Conservation (phyloP, 73 alveolate genomes). For the Tetrahymena thermophila region DNA sequence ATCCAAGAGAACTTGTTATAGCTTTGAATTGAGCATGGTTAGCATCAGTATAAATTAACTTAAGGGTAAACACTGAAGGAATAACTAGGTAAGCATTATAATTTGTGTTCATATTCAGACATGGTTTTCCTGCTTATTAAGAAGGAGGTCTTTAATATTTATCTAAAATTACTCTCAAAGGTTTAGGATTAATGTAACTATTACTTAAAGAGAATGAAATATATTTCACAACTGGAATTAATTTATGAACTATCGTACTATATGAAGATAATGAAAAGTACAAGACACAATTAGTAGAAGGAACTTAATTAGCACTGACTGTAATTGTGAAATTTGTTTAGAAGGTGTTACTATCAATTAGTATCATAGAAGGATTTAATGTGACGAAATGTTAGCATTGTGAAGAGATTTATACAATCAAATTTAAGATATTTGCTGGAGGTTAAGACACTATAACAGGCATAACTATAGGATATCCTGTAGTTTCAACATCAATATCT, state of each 20-base stretch:
- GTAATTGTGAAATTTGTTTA: neutral
- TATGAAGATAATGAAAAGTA: neutral
- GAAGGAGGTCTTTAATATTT: neutral
- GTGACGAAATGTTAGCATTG: neutral
- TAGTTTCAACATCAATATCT: neutral
- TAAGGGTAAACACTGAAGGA: neutral
- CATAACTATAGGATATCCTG: neutral
- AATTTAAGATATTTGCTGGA: neutral
- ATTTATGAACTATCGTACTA: neutral
- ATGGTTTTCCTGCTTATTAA: neutral
- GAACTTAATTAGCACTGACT: neutral
- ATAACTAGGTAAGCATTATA: neutral
- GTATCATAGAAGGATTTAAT: neutral
- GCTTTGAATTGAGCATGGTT: neutral
- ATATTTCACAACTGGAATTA: neutral
- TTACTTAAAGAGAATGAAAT: neutral
- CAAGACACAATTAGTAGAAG: neutral
- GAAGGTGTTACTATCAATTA: neutral
- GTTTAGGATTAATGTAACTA: neutral
- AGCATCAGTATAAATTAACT: neutral
- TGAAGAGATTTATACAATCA: neutral
- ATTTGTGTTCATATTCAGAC: neutral
- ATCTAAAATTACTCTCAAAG: neutral
- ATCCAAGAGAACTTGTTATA: neutral
- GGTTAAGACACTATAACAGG: neutral